phyloP scores from a whole-genome alignment of 2,329 filamentous ascomycete species.

The Alternaria solani region DNA sequence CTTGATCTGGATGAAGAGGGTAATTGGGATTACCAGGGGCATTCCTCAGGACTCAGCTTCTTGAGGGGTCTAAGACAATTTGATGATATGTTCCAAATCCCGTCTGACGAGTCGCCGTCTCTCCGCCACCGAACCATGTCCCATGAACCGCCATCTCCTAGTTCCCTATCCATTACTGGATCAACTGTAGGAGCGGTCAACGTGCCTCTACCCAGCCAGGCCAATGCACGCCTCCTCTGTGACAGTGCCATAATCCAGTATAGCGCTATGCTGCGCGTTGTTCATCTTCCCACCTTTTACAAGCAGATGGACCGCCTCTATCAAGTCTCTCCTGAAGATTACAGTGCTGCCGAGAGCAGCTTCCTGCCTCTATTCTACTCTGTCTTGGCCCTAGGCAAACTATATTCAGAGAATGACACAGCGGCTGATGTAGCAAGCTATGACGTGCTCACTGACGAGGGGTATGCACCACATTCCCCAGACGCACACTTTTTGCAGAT shows the following conservation, averaged over 20 bases:
- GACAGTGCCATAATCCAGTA: constrained; percentile 69
- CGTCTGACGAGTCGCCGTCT: constrained; percentile 66
- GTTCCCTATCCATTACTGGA: constrained; percentile 70
- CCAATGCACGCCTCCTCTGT: constrained; percentile 65
- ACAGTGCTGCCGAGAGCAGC: constrained; percentile 55
- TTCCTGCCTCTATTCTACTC: constrained; percentile 60
- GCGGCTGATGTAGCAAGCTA: constrained; percentile 53
- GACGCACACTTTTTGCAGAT: not conserved
- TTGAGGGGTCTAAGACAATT: constrained; percentile 88
- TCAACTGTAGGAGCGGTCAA: constrained; percentile 43
- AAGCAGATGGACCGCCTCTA: constrained; percentile 80
- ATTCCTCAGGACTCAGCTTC: constrained; percentile 90
- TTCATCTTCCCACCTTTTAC: constrained; percentile 85
- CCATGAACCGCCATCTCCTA: constrained; percentile 74
- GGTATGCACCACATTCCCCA: constrained; percentile 39
- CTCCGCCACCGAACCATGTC: constrained; percentile 62
- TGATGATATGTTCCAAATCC: constrained; percentile 74
- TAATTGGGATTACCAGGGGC: constrained; percentile 93
- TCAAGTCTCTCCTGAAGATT: constrained; percentile 64
- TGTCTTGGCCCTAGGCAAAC: constrained; percentile 57
- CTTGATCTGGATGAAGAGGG: constrained; percentile 91
- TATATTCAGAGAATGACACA: constrained; percentile 54
- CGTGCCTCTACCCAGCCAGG: constrained; percentile 71
- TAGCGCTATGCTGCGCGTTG: constrained; percentile 71
- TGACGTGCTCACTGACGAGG: constrained; percentile 58